A percentile compares a stretch with the other conserved stretches of the same genome.
These are phyloP conservation scores for Globisporangium lucens DNA, from an alignment of 352 stramenopile genomes.

Conservation along the genomic window DNA sequence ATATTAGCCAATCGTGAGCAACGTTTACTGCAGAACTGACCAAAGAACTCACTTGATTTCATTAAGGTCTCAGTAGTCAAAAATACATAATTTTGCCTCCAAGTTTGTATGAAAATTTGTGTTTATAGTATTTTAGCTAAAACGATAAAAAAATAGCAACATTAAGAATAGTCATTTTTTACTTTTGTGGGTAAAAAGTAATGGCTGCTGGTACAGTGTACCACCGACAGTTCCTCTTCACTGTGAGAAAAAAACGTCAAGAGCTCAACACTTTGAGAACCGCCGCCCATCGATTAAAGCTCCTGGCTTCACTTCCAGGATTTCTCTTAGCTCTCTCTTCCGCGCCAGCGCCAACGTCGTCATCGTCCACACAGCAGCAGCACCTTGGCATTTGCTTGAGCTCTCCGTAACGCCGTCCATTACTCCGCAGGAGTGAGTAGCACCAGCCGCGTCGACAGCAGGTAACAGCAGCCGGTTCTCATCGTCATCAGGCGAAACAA, in stretches of 20 bases:
- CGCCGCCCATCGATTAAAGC: neutral
- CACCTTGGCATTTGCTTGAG: neutral
- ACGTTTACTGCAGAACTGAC: neutral
- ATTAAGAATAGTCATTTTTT: no score
- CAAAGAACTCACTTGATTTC: neutral
- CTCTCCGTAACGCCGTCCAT: neutral
- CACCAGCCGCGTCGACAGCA: neutral
- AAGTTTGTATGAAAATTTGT: neutral
- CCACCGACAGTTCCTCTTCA: neutral
- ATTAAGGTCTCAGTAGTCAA: neutral
- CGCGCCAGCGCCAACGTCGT: neutral
- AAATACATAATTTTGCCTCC: neutral
- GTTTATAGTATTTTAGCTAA: neutral
- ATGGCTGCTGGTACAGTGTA: neutral
- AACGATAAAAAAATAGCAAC: neutral
- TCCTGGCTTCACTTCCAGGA: neutral
- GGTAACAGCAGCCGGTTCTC: neutral
- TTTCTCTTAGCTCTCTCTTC: neutral
- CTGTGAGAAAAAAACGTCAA: neutral
- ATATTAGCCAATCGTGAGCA: conserved; percentile 5
- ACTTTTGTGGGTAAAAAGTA: neutral
- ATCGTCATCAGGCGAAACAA: neutral
- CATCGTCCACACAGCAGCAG: neutral
- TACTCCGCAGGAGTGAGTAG: neutral
- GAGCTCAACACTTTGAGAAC: neutral